Evolutionary conservation across 371 early-diverging fungal genomes (phyloP).

Genomic region (Saksenaea oblongispora): DNA sequence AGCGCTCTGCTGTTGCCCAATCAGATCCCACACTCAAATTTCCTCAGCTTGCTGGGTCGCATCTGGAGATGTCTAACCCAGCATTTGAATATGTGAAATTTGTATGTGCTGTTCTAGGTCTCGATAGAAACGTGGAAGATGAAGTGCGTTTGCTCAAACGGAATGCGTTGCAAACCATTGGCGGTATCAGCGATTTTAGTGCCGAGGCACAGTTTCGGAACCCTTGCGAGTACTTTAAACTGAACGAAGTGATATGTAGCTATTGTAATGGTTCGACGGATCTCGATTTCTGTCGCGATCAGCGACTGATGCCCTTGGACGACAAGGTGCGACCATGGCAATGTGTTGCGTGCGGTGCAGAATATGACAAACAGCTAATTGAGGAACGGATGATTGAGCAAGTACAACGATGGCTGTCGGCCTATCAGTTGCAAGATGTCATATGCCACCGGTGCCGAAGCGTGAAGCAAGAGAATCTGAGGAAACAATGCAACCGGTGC

Average conservation of each 20-base stretch:
- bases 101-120: slow-evolving; percentile 68
- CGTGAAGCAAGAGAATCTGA: slow-evolving; percentile 77
- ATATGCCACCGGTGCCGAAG: slow-evolving; percentile 79
- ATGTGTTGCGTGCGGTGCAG: slow-evolving; percentile 71
- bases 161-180: slow-evolving; percentile 71
- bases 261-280: slow-evolving; percentile 84
- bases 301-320: slow-evolving; percentile 59
- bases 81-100: slow-evolving; percentile 82
- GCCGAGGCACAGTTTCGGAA: slow-evolving; percentile 72
- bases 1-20: slow-evolving; percentile 2
- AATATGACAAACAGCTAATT: slow-evolving; percentile 73
- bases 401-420: slow-evolving; percentile 57
- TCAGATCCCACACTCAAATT: slow-evolving; percentile 39
- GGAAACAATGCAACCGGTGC: slow-evolving; percentile 57
- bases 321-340: slow-evolving; percentile 42
- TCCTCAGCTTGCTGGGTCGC: slow-evolving; percentile 73
- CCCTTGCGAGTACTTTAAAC: slow-evolving; percentile 75
- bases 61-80: slow-evolving; percentile 58
- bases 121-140: slow-evolving; percentile 68
- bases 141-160: slow-evolving; percentile 72
- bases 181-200: slow-evolving; percentile 79
- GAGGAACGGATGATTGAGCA: slow-evolving; percentile 79
- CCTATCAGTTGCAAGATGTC: slow-evolving; percentile 88
- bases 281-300: slow-evolving; percentile 89
- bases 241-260: slow-evolving; percentile 85